These are phyloP conservation scores for Calocybe indica DNA, from an alignment of 768 basidiomycete genomes.

Conservation along the genomic window DNA sequence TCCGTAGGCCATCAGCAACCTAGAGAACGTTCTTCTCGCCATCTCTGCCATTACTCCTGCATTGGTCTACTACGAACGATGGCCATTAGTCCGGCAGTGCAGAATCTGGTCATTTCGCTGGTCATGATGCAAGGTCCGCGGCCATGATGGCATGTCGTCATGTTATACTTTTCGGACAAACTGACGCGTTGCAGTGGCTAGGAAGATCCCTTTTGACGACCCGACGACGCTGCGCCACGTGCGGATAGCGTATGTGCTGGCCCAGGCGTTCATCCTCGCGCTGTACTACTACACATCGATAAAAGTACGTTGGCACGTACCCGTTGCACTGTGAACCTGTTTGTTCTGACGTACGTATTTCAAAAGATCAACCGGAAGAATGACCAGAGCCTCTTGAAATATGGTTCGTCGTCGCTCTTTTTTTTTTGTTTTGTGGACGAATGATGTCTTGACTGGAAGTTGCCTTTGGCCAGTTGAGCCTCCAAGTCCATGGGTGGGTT, in stretches of 20 bases:
- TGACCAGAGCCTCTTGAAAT: slow-evolving; percentile 94
- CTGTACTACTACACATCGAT: slow-evolving; percentile 78
- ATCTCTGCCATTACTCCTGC: too few species aligned
- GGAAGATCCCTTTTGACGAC: slow-evolving; percentile 88
- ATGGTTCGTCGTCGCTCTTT: slow-evolving; percentile 40
- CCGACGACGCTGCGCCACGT: slow-evolving; percentile 77
- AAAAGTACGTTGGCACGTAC: slow-evolving; percentile 42
- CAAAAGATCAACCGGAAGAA: slow-evolving; percentile 88
- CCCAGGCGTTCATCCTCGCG: slow-evolving; percentile 66
- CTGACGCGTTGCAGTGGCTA: slow-evolving; percentile 60
- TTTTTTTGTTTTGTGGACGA: background rate
- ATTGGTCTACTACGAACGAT: too few species aligned
- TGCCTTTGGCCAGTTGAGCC: slow-evolving; percentile 57
- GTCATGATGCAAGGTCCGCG: slow-evolving; percentile 83
- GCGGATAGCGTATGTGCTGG: slow-evolving; percentile 74
- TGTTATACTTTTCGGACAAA: background rate
- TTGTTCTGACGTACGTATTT: background rate
- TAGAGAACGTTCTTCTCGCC: too few species aligned
- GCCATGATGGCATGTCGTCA: background rate
- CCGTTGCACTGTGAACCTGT: background rate
- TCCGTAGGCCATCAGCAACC: too few species aligned
- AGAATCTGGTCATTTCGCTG: slow-evolving; percentile 86
- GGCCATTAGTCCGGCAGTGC: slow-evolving; percentile 68
- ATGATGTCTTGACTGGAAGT: slow-evolving; percentile 3
- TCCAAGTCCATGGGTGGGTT: slow-evolving; percentile 66